A percentile compares a stretch with the other conserved stretches of the same genome.
These are phyloP conservation scores for Hypoxylon rickii DNA, from an alignment of 495 filamentous ascomycete species.

Conservation along the genomic window DNA sequence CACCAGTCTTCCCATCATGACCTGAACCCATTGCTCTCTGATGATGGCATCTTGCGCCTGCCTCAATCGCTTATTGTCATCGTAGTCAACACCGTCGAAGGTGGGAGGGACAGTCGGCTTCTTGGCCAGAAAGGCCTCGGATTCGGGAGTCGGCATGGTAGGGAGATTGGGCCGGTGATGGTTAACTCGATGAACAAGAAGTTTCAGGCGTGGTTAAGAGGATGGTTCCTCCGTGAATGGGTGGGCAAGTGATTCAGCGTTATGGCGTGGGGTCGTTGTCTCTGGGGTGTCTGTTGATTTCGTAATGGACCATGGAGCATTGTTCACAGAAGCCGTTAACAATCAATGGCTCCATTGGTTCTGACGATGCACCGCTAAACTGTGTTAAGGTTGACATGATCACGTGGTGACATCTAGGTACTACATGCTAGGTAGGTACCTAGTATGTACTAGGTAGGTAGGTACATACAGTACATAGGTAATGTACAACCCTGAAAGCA, in stretches of 20 bases:
- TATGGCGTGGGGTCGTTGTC: slow-evolving; percentile 8
- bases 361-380: too few species aligned
- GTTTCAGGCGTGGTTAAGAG: background rate
- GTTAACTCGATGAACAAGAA: slow-evolving; percentile 1
- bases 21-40: slow-evolving; percentile 94
- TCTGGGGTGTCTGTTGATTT: slow-evolving; percentile 6
- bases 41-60: slow-evolving; percentile 93
- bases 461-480: too few species aligned
- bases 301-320: slow-evolving; percentile 18
- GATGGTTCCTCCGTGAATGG: background rate
- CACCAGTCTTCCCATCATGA: slow-evolving; percentile 95
- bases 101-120: slow-evolving; percentile 93
- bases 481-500: too few species aligned
- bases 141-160: slow-evolving; percentile 87
- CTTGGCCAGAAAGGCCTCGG: slow-evolving; percentile 85
- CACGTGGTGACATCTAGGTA: too few species aligned
- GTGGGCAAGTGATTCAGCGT: slow-evolving; percentile 1
- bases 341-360: too few species aligned
- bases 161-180: background rate
- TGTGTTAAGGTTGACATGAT: too few species aligned
- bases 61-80: slow-evolving; percentile 87
- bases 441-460: too few species aligned
- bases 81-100: slow-evolving; percentile 96
- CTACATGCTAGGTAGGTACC: too few species aligned
- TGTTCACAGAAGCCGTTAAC: too few species aligned